Percentiles rank a stretch among this genome's conserved stretches.
phyloP scores from a whole-genome alignment of 495 filamentous ascomycete species.

The Trichodelitschia bisporula region DNA sequence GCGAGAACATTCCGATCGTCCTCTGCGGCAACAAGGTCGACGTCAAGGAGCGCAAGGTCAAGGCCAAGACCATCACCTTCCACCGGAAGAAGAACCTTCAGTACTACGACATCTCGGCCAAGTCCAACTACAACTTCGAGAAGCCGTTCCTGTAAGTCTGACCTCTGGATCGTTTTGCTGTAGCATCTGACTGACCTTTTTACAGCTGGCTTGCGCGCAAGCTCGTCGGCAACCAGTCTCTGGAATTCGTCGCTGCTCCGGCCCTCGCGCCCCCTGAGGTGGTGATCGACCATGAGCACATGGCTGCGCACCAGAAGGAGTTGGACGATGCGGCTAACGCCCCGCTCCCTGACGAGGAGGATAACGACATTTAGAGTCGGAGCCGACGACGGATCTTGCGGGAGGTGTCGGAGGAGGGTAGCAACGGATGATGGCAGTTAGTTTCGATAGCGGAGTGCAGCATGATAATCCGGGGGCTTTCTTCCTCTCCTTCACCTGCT shows the following conservation, averaged over 20 bases:
- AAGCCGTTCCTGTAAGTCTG: conserved; percentile 99
- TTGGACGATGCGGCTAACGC: conserved; percentile 57
- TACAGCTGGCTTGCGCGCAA: conserved; percentile 99
- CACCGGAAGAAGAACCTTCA: conserved; percentile 99
- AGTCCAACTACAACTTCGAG: conserved; percentile 99
- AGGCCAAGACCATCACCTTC: conserved; percentile 99
- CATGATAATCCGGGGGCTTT: too few relatives aligned
- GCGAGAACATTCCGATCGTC: conserved; percentile 98
- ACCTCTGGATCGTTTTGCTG: too few relatives aligned
- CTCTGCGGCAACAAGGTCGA: conserved; percentile 99
- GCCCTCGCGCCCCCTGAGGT: conserved; percentile 88
- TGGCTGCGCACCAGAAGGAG: conserved; percentile 65
- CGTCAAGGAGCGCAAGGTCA: conserved; percentile 99
- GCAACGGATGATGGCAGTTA: too few relatives aligned
- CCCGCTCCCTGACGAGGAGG: conserved; percentile 93
- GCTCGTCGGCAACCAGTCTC: conserved; percentile 74
- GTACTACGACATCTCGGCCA: conserved; percentile 99
- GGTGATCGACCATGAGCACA: conserved; percentile 55
- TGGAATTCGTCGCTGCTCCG: conserved; percentile 95
- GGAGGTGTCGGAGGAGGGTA: too few relatives aligned
- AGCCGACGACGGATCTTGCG: too few relatives aligned
- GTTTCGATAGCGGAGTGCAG: too few relatives aligned
- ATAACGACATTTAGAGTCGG: conserved; percentile 57
- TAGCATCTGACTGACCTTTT: too few relatives aligned
- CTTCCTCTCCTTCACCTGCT: too few relatives aligned